Base-by-base conservation (phyloP, 129 eudicot species). In the Lactuca sativa region DNA sequence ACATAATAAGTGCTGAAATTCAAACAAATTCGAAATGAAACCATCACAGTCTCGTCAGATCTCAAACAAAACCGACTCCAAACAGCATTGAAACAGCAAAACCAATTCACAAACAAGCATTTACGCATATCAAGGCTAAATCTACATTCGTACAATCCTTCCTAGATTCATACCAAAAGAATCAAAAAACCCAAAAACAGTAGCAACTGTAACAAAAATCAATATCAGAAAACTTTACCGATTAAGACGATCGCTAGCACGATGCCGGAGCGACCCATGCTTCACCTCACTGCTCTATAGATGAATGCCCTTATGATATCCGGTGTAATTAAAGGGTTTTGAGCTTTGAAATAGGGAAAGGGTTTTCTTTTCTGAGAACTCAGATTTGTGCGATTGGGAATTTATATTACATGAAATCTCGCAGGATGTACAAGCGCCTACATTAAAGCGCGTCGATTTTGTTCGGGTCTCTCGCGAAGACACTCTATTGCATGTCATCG, bases 241-340 rank as follows among this genome's bases (percentile, higher is more conserved):
- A 67, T 75, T 68, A 75, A 37, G n/a, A 75, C 47, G 66, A 75
- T 67, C 59, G 68, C 74, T 10, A 67, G 43, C 52, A 75, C 74
- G 58, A 75, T 31, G 68, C 80, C 74, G 62, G 55, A 59, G 11
- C 68, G 80, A 51, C 47, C 69, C 80, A 75, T 75, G 59, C 34
- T 67, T 75, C 36, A 43, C 58, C 76, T 38, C 30, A 4, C 18
- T 34, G 11, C 31, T 56, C 69, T 11, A 25, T 17, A 52, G 31
- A 51, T 18, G 14, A 4, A 62, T 3, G 55, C 67, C 6, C 38
- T 18, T 18, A 15, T 51, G 41, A 54, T 16, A 47, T 48, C 44
- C 12, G 4, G 48, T n/a, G 59, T 3, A 59, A 60, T 34, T 4
- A 51, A 66, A 33, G 69, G 61, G 59, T 51, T 66, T 68, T 17